These are phyloP conservation scores for Fraxinus albicans DNA, from an alignment of 305 asterid species.

Conservation along the genomic window DNA sequence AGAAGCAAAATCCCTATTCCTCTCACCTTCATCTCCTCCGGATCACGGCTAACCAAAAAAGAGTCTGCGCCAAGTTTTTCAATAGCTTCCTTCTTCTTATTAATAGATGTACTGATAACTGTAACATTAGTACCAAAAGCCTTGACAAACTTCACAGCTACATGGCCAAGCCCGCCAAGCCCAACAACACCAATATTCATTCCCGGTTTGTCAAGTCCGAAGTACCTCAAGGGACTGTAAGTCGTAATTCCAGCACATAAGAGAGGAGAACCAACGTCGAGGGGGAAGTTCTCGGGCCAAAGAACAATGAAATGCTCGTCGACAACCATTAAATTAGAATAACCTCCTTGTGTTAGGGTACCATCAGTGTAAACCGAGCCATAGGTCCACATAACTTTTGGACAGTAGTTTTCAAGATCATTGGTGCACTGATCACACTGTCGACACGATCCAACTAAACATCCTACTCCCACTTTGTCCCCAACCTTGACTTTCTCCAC, in stretches of 20 bases:
- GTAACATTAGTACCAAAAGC: conserved; percentile 64
- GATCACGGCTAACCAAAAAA: conserved; percentile 47
- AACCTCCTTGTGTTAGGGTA: conserved; percentile 53
- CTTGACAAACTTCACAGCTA: conserved; percentile 59
- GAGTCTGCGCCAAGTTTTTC: conserved; percentile 45
- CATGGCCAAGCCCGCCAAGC: conserved; percentile 64
- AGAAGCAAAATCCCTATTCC: not conserved
- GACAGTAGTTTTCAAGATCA: conserved; percentile 51
- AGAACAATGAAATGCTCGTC: conserved; percentile 49
- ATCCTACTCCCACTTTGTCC: conserved; percentile 57
- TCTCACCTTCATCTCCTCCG: conserved; percentile 47
- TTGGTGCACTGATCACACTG: conserved; percentile 37
- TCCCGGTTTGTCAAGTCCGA: conserved; percentile 54
- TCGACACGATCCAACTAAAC: conserved; percentile 51
- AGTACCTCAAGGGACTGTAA: conserved; percentile 53
- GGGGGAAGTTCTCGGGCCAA: conserved; percentile 53
- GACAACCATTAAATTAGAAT: conserved; percentile 40
- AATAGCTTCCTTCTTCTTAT: conserved; percentile 52
- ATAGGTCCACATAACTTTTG: conserved; percentile 32
- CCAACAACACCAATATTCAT: conserved; percentile 47
- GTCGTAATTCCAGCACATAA: conserved; percentile 60
- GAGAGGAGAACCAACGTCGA: conserved; percentile 47
- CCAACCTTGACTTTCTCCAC: conserved; percentile 47
- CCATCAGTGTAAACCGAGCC: conserved; percentile 27
- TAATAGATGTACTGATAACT: conserved; percentile 44